Conservation (phyloP, 139 green algal genomes). For the Chlamydomonas asymmetrica region DNA sequence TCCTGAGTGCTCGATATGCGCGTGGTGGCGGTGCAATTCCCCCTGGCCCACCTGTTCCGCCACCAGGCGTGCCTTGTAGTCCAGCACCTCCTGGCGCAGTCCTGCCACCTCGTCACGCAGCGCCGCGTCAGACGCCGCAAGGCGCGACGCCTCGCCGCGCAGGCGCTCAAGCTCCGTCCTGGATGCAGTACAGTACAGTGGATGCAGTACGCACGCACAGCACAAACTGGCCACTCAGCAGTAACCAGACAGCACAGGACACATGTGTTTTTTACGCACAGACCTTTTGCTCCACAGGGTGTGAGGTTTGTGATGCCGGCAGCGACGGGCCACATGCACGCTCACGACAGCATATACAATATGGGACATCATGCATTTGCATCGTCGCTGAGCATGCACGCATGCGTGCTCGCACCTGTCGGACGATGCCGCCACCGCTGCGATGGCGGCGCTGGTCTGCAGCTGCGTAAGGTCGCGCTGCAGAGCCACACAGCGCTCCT, state of each 20-base stretch:
- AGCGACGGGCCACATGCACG: too few relatives aligned
- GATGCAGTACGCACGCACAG: too few relatives aligned
- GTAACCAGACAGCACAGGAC: too few relatives aligned
- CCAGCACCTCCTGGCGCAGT: conserved; percentile 26
- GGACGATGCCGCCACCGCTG: conserved; percentile 8
- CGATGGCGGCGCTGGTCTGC: conserved; percentile 29
- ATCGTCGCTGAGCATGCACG: too few relatives aligned
- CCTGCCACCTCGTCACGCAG: background rate
- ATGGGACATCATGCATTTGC: too few relatives aligned
- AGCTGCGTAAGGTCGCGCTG: conserved; percentile 39
- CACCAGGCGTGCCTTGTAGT: conserved; percentile 12
- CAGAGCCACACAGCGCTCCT: background rate
- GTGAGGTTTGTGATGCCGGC: too few relatives aligned
- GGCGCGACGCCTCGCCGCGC: conserved; percentile 15
- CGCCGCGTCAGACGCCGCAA: background rate
- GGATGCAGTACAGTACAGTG: too few relatives aligned
- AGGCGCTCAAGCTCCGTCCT: conserved; percentile 36
- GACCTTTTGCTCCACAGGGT: background rate
- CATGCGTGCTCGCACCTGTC: too few relatives aligned
- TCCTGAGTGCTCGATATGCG: background rate
- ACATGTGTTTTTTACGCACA: too few relatives aligned
- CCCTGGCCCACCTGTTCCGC: conserved; percentile 3
- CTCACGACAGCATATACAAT: too few relatives aligned
- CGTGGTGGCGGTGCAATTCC: background rate
- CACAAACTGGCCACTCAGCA: too few relatives aligned